Base-by-base conservation (phyloP, 352 stramenopile species). In the Globisporangium heterothallicum region DNA sequence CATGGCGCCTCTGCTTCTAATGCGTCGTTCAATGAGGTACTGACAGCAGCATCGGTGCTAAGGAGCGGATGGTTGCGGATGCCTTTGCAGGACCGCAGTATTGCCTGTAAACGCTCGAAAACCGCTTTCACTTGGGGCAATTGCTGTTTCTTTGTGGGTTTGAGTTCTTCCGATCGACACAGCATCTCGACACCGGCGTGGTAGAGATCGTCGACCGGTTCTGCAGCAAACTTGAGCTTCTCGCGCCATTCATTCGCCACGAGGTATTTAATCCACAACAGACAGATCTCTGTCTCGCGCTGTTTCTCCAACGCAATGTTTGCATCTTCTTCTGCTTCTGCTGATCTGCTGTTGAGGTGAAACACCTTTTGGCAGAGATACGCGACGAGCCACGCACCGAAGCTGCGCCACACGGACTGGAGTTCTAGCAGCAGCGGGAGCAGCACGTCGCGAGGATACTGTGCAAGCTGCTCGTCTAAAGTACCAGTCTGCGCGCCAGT, bases 191-290 rank as follows among this genome's bases (percentile, higher is more conserved):
- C 77, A 4, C 77, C 79, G 13, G 63, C 73, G 41, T 60, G 58
- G 32, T 84, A 88, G 35, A 91, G 61, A 49, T 84, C 69, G 46
- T 88, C 73, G 53, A 86, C 62, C 4, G 73, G 71, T 6, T 67
- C 74, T 13, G 66, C 72, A 0, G 71, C 70, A 44, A 85, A 81
- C 69, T 78, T 81, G 35, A 87, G 51, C 35, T 61, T 65, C 38
- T 86, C 74, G 13, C 79, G 74, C 67, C 79, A 88, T 26, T 84
- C 73, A 51, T 84, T 85, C 42, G 71, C 74, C 19, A 78, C 55
- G 53, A 88, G 59, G 18, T 81, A 70, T 38, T 85, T 76, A 55
- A 86, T 77, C 77, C 75, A 88, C 16, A 67, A 56, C 10, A 88
- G 35, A 14, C 56, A 49, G 25, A 76, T 48, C 22, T 78, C 71